Percentiles rank a stretch among this genome's conserved stretches.
phyloP scores from a whole-genome alignment of 2,329 filamentous ascomycete genomes.

The Periglandula ipomoeae region DNA sequence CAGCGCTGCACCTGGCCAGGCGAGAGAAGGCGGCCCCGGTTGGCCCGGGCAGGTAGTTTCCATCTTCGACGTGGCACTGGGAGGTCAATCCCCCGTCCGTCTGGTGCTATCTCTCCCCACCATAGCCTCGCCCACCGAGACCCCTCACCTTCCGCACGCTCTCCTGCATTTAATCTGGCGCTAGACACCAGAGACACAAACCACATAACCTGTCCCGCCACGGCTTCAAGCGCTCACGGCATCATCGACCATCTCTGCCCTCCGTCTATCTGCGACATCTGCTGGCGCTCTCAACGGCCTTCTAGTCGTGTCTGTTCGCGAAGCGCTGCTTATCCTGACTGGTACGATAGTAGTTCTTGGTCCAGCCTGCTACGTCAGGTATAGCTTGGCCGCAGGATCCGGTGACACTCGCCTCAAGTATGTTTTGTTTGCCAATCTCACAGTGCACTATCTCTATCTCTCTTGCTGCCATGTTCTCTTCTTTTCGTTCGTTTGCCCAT shows the following conservation, averaged over 20 bases:
- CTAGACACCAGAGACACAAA: conserved; percentile 3
- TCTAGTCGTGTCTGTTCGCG: background rate
- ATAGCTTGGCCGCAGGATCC: background rate
- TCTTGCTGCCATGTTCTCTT: background rate
- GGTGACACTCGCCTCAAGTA: conserved; percentile 1
- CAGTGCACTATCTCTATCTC: background rate
- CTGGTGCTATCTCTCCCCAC: background rate
- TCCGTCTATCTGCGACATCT: background rate
- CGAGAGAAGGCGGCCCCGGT: background rate
- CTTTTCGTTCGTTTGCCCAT: background rate
- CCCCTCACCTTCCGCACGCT: conserved; percentile 1
- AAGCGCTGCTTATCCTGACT: background rate
- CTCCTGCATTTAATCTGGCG: conserved; percentile 8
- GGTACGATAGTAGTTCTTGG: background rate
- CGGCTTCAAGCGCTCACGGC: background rate
- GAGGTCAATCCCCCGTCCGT: too few relatives aligned
- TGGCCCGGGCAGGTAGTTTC: too few relatives aligned
- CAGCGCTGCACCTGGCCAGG: background rate
- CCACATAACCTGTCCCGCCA: background rate
- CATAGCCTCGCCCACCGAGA: background rate
- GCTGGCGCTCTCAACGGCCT: background rate
- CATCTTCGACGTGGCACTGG: too few relatives aligned
- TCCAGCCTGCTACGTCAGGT: background rate
- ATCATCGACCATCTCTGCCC: background rate
- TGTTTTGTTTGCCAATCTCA: background rate